phyloP scores from a whole-genome alignment of 176 grass and related monocot genomes.

The Oryza officinalis region DNA sequence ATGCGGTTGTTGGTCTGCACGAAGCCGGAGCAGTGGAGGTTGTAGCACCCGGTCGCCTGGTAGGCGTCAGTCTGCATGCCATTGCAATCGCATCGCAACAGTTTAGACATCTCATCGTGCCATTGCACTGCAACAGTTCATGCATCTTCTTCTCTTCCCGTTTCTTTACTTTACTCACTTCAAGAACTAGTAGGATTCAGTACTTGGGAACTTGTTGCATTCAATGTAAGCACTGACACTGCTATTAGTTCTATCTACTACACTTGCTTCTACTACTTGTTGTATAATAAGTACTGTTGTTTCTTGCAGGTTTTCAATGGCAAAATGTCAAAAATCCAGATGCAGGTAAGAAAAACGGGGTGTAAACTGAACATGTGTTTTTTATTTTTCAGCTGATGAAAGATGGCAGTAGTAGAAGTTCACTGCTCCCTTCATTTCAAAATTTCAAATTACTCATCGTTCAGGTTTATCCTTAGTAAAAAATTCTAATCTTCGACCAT shows the following conservation, averaged over 20 bases:
- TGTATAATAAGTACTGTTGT: background rate
- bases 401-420: background rate
- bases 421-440: no score
- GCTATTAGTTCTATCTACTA: background rate
- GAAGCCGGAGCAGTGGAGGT: constrained; percentile 93
- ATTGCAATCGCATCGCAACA: background rate
- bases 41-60: constrained; percentile 92
- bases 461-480: no score
- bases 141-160: background rate
- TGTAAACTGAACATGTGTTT: background rate
- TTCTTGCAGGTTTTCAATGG: background rate
- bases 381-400: background rate
- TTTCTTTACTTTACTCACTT: background rate
- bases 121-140: background rate
- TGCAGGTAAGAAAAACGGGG: background rate
- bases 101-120: background rate
- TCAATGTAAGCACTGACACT: background rate
- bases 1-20: constrained; percentile 82
- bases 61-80: constrained; percentile 75
- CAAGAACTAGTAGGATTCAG: background rate
- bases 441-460: no score
- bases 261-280: background rate
- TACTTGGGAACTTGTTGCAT: background rate
- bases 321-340: background rate
- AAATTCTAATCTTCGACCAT: no score